Evolutionary conservation across 441 rosid genomes (phyloP).

Genomic region (Pelargonium myrrhifolium): DNA sequence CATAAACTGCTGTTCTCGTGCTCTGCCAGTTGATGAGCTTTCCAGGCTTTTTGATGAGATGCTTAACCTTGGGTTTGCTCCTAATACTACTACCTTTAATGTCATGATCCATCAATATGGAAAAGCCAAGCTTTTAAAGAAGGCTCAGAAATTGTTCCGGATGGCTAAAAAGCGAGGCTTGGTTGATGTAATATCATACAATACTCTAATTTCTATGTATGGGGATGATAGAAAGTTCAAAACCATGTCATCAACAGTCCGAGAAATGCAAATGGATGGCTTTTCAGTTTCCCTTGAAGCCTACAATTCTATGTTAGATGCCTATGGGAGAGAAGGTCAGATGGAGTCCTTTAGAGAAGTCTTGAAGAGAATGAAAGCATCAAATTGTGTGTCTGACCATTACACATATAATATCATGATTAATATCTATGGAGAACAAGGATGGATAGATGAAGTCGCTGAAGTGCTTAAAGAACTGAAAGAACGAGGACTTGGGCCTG

Average conservation of each 20-base stretch:
- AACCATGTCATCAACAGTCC: slow-evolving; percentile 52
- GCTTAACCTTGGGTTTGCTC: slow-evolving; percentile 57
- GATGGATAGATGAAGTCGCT: slow-evolving; percentile 71
- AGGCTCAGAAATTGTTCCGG: slow-evolving; percentile 47
- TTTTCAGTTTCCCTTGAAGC: slow-evolving; percentile 86
- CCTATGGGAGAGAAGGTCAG: slow-evolving; percentile 72
- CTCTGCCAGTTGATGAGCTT: slow-evolving; percentile 69
- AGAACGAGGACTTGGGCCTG: slow-evolving; percentile 58
- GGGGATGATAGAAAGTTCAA: slow-evolving; percentile 49
- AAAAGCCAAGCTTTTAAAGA: slow-evolving; percentile 65
- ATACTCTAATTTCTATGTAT: slow-evolving; percentile 71
- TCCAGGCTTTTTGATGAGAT: slow-evolving; percentile 64
- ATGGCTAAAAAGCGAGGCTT: slow-evolving; percentile 58
- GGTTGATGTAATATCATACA: slow-evolving; percentile 75
- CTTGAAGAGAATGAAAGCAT: slow-evolving; percentile 60
- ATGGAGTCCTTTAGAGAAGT: slow-evolving; percentile 63
- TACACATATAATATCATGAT: slow-evolving; percentile 83
- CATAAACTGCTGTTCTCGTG: slow-evolving; percentile 79
- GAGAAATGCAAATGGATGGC: slow-evolving; percentile 77
- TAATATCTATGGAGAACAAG: slow-evolving; percentile 70
- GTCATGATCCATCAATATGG: slow-evolving; percentile 79
- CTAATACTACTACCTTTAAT: slow-evolving; percentile 57
- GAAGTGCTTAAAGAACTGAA: slow-evolving; percentile 52
- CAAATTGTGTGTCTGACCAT: slow-evolving; percentile 41
- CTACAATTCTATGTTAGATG: slow-evolving; percentile 72